A percentile compares a stretch with the other conserved stretches of the same genome.
phyloP scores from a whole-genome alignment of 2,329 filamentous ascomycete species.

The Ascochyta rabiei region DNA sequence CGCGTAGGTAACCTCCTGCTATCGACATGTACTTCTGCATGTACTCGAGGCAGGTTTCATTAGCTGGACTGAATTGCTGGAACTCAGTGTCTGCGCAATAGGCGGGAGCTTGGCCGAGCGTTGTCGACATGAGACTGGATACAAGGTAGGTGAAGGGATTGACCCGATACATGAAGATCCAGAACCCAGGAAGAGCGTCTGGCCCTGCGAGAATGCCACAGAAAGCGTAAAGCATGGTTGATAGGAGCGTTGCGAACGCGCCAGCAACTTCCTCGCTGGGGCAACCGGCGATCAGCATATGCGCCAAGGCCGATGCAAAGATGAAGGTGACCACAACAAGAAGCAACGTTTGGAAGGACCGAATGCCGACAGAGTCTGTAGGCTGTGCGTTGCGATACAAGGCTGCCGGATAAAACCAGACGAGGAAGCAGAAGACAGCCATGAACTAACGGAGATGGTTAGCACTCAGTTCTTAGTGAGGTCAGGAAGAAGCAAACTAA shows the following conservation, averaged over 20 bases:
- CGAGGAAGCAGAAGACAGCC: constrained; percentile 57
- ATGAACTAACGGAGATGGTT: constrained; percentile 52
- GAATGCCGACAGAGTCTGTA: constrained; percentile 62
- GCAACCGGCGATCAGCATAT: constrained; percentile 74
- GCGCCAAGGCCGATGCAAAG: constrained; percentile 70
- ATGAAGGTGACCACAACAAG: constrained; percentile 66
- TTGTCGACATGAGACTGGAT: constrained; percentile 61
- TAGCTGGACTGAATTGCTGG: constrained; percentile 45
- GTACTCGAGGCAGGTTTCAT: constrained; percentile 52
- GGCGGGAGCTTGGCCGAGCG: constrained; percentile 55
- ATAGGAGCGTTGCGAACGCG: constrained; percentile 65
- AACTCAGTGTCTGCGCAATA: constrained; percentile 55
- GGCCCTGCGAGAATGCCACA: constrained; percentile 66
- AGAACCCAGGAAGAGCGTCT: constrained; percentile 68
- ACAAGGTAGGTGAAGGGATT: constrained; percentile 71
- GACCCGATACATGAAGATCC: constrained; percentile 78
- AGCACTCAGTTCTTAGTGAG: background rate
- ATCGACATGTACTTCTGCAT: constrained; percentile 50
- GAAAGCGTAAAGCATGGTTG: constrained; percentile 53
- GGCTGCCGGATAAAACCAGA: constrained; percentile 69
- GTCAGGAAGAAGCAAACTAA: constrained; percentile 57
- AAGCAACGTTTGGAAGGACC: constrained; percentile 71
- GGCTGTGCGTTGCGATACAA: constrained; percentile 71
- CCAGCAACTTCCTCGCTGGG: constrained; percentile 71
- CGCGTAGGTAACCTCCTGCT: constrained; percentile 51